Conservation (phyloP, 306 rosid genomes). For the Boehmeria nivea region DNA sequence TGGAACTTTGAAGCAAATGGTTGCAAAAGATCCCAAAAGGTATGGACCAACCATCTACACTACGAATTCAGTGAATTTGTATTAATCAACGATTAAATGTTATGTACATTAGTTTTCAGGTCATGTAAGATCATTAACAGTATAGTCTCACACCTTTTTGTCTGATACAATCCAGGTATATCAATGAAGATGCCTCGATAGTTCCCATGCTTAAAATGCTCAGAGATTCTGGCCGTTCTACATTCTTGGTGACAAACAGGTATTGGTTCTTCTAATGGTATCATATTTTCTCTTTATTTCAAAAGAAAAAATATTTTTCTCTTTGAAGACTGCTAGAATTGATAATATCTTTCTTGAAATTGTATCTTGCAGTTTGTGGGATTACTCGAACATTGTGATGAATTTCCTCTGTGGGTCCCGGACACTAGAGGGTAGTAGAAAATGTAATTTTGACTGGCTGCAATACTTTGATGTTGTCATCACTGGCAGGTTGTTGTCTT, state of each 20-base stretch:
- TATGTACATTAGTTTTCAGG: background rate
- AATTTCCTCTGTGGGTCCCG: conserved; percentile 71
- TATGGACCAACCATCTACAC: conserved; percentile 24
- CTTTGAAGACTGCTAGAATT: background rate
- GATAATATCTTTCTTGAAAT: background rate
- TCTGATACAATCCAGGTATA: conserved; percentile 48
- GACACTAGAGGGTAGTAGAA: conserved; percentile 32
- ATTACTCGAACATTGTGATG: conserved; percentile 91
- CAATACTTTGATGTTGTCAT: conserved; percentile 85
- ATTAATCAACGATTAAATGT: background rate
- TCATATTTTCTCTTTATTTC: background rate
- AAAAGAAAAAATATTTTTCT: background rate
- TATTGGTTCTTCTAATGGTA: conserved; percentile 24
- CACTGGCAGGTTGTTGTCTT: conserved; percentile 75
- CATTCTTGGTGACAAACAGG: conserved; percentile 97
- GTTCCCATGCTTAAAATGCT: conserved; percentile 96
- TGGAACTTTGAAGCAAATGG: conserved; percentile 97
- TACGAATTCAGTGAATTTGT: background rate
- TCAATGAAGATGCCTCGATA: conserved; percentile 64
- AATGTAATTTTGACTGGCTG: conserved; percentile 76
- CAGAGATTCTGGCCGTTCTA: conserved; percentile 84
- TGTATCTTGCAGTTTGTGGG: conserved; percentile 81
- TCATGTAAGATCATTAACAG: background rate
- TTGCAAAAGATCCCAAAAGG: conserved; percentile 85
- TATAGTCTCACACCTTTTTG: conserved; percentile 9